Percentiles rank a stretch among this genome's conserved stretches.
These are phyloP conservation scores for Neurospora sp. DNA, from an alignment of 495 filamentous ascomycete species.

Conservation along the genomic window DNA sequence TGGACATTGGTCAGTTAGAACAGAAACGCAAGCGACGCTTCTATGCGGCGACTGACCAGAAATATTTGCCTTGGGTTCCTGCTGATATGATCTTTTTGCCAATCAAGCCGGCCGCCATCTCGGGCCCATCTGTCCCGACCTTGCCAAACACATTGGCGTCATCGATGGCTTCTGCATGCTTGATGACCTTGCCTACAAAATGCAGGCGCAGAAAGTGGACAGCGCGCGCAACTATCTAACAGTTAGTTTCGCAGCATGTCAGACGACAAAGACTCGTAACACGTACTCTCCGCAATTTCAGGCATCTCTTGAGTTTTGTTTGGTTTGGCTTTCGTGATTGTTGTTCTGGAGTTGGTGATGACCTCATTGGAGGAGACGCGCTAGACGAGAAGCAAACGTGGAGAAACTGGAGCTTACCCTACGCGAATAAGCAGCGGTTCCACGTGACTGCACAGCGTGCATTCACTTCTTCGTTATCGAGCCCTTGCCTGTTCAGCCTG, in stretches of 20 bases:
- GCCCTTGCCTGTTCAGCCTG: neutral
- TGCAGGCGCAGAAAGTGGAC: conserved; percentile 74
- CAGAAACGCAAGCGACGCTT: neutral
- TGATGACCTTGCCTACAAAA: conserved; percentile 72
- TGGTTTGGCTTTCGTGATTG: neutral
- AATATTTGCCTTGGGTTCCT: conserved; percentile 89
- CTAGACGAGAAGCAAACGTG: neutral
- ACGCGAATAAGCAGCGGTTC: conserved; percentile 14
- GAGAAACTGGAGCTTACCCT: neutral
- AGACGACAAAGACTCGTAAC: neutral
- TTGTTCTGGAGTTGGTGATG: neutral
- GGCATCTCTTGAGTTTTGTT: conserved; percentile 45
- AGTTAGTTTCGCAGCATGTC: conserved; percentile 1
- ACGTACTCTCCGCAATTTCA: conserved; percentile 63
- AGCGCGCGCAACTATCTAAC: conserved; percentile 59
- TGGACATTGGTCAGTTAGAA: conserved; percentile 5
- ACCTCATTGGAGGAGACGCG: neutral
- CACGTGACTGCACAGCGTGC: conserved; percentile 10
- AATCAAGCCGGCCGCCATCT: conserved; percentile 60
- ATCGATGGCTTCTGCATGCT: conserved; percentile 57
- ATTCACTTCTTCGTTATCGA: neutral
- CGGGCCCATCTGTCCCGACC: conserved; percentile 62
- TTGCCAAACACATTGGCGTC: conserved; percentile 82
- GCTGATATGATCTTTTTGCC: conserved; percentile 70
- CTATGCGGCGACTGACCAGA: conserved; percentile 48